These are phyloP conservation scores for Scutellaria baicalensis DNA, from an alignment of 257 asterid genomes.

Conservation along the genomic window DNA sequence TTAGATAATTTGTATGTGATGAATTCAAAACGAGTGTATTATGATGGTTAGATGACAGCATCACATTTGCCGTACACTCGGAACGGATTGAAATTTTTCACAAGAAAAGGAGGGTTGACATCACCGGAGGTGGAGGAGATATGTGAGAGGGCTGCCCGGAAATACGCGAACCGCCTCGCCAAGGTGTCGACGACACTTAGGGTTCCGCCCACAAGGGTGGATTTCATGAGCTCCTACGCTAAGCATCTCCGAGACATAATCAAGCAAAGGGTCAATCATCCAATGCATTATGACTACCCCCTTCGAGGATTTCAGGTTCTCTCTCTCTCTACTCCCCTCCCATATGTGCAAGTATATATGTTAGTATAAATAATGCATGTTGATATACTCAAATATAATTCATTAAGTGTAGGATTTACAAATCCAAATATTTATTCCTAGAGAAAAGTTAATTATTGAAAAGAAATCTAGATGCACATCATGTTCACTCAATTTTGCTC, in stretches of 20 bases:
- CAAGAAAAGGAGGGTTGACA: constrained; percentile 75
- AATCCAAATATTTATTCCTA: too few species aligned
- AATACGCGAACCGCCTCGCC: constrained; percentile 57
- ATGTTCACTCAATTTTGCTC: too few species aligned
- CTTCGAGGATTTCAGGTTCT: constrained; percentile 79
- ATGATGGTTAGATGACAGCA: constrained; percentile 69
- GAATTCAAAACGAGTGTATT: too few species aligned
- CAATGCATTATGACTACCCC: constrained; percentile 59
- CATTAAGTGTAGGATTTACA: too few species aligned
- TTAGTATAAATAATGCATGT: too few species aligned
- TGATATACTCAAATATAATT: too few species aligned
- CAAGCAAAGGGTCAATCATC: constrained; percentile 73
- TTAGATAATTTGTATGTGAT: too few species aligned
- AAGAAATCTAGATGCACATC: too few species aligned
- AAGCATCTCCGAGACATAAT: constrained; percentile 64
- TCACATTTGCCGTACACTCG: constrained; percentile 94
- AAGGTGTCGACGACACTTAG: constrained; percentile 53
- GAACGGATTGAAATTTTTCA: constrained; percentile 80
- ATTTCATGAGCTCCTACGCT: constrained; percentile 75
- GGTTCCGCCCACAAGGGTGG: constrained; percentile 37
- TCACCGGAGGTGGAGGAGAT: constrained; percentile 74
- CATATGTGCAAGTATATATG: too few species aligned
- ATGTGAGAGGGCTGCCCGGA: constrained; percentile 68
- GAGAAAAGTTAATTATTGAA: too few species aligned
- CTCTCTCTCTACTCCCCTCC: neutral